Base-by-base conservation (phyloP, 2,329 filamentous ascomycete genomes). In the Dactylonectria macrodidyma region DNA sequence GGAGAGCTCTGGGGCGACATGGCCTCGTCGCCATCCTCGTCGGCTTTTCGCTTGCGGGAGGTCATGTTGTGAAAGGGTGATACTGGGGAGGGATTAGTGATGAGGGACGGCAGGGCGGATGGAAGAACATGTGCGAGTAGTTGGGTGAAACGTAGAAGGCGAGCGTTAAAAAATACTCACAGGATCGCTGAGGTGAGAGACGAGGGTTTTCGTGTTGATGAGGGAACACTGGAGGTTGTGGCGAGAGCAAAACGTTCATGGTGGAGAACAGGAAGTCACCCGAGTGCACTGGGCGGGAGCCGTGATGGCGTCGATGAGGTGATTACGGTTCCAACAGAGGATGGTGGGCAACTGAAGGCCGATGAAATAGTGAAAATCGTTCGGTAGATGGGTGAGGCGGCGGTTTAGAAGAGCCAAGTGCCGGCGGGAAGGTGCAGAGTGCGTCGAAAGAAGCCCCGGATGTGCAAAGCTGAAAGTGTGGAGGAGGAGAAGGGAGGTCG, bases 1-100 rank as follows among this genome's bases (percentile, higher is more conserved):
- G 95, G 95, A 46, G 95, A 97, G 81, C 89, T 91, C 67, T 90
- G 89, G 7, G 95, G 95, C 44, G 95, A 98, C 76, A 95, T 91
- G 67, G 92, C 94, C 94, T 98, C 98, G 78, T 95, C 94, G 41
- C 81, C 81, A 79, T 95, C 93, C 59, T 92, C 90, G 65, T 92
- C 90, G 77, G 94, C 95, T 87, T 98, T 98, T 82, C 96, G 92
- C 87, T 98, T 98, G 74, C 88, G 85, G 75, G 81, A 84, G 19
- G 81, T 73, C 86, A 90, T 89, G 78, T 80, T 86, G 67, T 87
- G 78, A 73, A 88, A 85, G 9, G 88, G 85, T 71, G 80, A 78
- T 55, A 79, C 81, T 82, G 56, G 38, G 66, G 59, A 81, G 38
- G 62, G 55, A 71, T 78, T 59, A 78, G 76, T 62, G 70, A 56